Evolutionary conservation across 352 stramenopile genomes (phyloP).

Genomic region (Globisporangium camurandrum): DNA sequence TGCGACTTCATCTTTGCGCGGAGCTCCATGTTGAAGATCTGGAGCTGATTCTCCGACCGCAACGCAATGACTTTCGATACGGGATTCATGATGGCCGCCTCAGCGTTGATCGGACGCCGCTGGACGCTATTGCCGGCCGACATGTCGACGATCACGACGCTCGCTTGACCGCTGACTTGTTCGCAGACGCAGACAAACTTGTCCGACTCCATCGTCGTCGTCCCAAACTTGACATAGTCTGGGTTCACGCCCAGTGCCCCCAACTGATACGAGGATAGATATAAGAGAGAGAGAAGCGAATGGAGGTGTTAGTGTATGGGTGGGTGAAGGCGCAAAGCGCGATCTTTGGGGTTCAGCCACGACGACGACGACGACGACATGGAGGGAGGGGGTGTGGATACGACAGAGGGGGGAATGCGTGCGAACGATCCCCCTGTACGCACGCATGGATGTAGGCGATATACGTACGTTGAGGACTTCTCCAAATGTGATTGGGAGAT

Average conservation of each 20-base stretch:
- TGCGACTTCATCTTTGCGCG: slow-evolving; percentile 98
- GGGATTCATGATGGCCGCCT: slow-evolving; percentile 99
- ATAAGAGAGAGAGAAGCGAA: too few species aligned
- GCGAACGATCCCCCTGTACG: background rate
- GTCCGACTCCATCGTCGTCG: slow-evolving; percentile 96
- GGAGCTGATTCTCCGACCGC: slow-evolving; percentile 90
- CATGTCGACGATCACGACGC: slow-evolving; percentile 92
- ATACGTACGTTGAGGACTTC: slow-evolving; percentile 87
- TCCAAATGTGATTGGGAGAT: slow-evolving; percentile 86
- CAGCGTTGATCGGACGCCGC: slow-evolving; percentile 95
- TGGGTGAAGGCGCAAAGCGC: too few species aligned
- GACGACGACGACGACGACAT: too few species aligned
- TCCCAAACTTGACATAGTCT: slow-evolving; percentile 91
- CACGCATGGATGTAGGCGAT: background rate
- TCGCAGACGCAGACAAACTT: slow-evolving; percentile 94
- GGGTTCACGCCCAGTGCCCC: slow-evolving; percentile 81
- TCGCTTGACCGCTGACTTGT: slow-evolving; percentile 80
- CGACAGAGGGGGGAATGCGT: background rate
- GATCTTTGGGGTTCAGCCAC: too few species aligned
- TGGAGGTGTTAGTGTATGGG: too few species aligned
- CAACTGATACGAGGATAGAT: too few species aligned
- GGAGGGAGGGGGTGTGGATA: too few species aligned
- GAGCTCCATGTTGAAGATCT: slow-evolving; percentile 99
- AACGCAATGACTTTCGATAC: slow-evolving; percentile 86
- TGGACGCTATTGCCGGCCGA: slow-evolving; percentile 81